A percentile compares a stretch with the other conserved stretches of the same genome.
Evolutionary conservation across 345 rosid genomes (phyloP).

Genomic region (Eucalyptus regnans): DNA sequence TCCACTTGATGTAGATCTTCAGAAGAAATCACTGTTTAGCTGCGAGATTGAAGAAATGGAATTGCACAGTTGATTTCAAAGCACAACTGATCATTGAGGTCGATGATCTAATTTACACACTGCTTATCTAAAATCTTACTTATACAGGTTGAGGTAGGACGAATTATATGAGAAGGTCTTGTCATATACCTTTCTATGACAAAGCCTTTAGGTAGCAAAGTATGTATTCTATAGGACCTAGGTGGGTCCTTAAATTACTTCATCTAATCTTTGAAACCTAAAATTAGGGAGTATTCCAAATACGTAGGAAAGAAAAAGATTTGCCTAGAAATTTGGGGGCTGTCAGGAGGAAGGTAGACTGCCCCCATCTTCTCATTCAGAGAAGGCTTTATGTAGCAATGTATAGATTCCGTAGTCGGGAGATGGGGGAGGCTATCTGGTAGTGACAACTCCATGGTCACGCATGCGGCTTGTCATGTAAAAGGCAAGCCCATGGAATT

Average conservation of each 20-base stretch:
- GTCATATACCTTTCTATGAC: not conserved
- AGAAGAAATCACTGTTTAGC: not conserved
- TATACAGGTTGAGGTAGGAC: not conserved
- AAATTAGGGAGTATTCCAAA: no score
- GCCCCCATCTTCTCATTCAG: no score
- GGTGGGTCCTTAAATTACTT: no score
- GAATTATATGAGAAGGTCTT: not conserved
- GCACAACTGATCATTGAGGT: not conserved
- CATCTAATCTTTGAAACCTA: no score
- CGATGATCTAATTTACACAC: not conserved
- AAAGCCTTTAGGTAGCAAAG: not conserved
- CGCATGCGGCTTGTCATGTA: not conserved
- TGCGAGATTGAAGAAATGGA: not conserved
- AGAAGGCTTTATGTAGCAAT: not conserved
- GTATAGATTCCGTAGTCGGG: not conserved
- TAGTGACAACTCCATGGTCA: not conserved
- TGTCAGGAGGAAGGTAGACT: no score
- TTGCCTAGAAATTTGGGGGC: no score
- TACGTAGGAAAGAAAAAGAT: no score
- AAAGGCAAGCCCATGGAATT: not conserved
- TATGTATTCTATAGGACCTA: not conserved
- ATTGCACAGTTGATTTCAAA: not conserved
- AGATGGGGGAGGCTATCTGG: not conserved
- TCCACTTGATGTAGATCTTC: not conserved
- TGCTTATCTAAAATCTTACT: not conserved